These are phyloP conservation scores for Eucalyptus cladocalyx DNA, from an alignment of 345 rosid genomes.

Conservation along the genomic window DNA sequence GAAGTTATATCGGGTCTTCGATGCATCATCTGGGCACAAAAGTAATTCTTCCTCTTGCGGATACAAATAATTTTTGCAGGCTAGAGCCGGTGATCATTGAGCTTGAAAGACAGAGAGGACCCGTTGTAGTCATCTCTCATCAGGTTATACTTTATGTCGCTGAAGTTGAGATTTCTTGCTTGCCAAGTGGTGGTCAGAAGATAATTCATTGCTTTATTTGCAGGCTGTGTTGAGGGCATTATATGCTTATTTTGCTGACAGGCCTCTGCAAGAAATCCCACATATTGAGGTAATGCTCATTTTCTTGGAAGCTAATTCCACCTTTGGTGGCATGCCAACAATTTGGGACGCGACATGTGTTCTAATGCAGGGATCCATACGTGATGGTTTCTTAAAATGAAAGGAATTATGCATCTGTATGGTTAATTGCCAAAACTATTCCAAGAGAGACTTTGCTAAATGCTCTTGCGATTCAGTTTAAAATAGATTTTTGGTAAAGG, in stretches of 20 bases:
- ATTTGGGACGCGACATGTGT: neutral
- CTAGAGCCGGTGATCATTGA: slow-evolving; percentile 98
- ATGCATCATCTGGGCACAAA: neutral
- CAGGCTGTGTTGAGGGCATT: slow-evolving; percentile 99
- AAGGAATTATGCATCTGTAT: neutral
- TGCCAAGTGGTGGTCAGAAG: neutral
- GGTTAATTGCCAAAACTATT: neutral
- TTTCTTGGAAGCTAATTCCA: neutral
- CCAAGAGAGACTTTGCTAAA: neutral
- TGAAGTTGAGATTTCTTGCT: neutral
- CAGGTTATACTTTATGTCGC: slow-evolving; percentile 42
- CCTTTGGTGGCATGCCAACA: neutral
- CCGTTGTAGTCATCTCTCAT: slow-evolving; percentile 95
- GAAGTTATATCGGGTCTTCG: neutral
- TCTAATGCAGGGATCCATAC: neutral
- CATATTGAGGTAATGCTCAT: slow-evolving; percentile 66
- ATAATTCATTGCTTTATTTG: neutral
- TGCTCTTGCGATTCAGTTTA: neutral
- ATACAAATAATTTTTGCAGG: slow-evolving; percentile 29
- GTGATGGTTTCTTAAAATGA: neutral
- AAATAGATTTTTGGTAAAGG: neutral
- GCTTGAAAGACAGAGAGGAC: slow-evolving; percentile 96
- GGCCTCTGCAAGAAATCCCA: slow-evolving; percentile 94
- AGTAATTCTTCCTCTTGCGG: neutral
- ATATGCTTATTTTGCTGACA: slow-evolving; percentile 97